Evolutionary conservation across 2,329 filamentous ascomycete genomes (phyloP).

Genomic region (Cladosporium velox): DNA sequence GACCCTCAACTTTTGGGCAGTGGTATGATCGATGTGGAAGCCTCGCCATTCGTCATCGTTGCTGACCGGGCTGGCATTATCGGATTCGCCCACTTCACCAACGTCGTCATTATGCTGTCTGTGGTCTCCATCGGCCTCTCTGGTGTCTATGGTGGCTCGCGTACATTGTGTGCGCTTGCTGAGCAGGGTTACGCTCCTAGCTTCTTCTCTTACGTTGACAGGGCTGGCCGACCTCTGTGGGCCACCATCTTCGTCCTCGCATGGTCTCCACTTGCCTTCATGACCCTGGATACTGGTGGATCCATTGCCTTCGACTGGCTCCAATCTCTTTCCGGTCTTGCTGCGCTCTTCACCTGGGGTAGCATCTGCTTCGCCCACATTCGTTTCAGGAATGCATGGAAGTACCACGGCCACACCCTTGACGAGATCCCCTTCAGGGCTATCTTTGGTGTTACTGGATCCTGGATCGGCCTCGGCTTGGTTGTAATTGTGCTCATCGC

Average conservation of each 20-base stretch:
- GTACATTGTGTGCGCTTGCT: constrained; percentile 82
- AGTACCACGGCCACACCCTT: constrained; percentile 48
- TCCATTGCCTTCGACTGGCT: constrained; percentile 68
- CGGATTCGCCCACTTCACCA: constrained; percentile 64
- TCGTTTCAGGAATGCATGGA: constrained; percentile 79
- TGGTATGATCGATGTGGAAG: constrained; percentile 28
- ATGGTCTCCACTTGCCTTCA: constrained; percentile 67
- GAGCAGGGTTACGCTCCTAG: constrained; percentile 61
- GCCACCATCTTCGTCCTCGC: constrained; percentile 50
- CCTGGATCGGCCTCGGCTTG: constrained; percentile 43
- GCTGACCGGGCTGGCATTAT: constrained; percentile 60
- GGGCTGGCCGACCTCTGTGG: constrained; percentile 79
- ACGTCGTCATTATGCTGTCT: constrained; percentile 62
- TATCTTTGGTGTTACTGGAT: constrained; percentile 43
- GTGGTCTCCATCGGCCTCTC: constrained; percentile 60
- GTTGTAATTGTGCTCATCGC: constrained; percentile 44
- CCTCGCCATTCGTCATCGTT: constrained; percentile 67
- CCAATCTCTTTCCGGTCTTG: constrained; percentile 68
- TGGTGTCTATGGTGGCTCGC: constrained; percentile 61
- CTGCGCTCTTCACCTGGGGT: constrained; percentile 71
- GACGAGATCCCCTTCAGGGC: constrained; percentile 50
- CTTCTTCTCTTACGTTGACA: constrained; percentile 60
- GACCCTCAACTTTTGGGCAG: constrained; percentile 29
- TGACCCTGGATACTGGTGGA: constrained; percentile 70
- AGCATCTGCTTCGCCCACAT: constrained; percentile 84